Percentiles rank a stretch among this genome's conserved stretches.
phyloP scores from a whole-genome alignment of 2,329 filamentous ascomycete genomes.

The Calonectria montana region DNA sequence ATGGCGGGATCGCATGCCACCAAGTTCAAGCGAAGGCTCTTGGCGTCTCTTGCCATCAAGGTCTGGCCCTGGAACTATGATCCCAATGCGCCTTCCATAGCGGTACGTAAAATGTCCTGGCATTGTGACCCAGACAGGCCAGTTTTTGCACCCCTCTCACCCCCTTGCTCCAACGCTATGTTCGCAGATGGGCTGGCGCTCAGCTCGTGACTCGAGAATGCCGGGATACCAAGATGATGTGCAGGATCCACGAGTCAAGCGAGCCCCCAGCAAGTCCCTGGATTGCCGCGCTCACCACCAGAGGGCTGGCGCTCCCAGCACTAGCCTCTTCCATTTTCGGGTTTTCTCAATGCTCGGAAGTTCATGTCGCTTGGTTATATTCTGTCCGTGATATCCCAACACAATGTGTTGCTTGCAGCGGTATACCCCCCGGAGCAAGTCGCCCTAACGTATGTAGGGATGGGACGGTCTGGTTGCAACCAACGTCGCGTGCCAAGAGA shows the following conservation, averaged over 20 bases:
- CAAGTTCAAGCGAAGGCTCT: constrained; percentile 28
- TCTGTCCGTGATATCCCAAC: background rate
- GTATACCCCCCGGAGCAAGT: background rate
- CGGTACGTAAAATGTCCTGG: constrained; percentile 31
- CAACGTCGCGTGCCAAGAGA: constrained; percentile 20
- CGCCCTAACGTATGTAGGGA: background rate
- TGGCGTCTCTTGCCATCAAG: constrained; percentile 32
- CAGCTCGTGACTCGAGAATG: constrained; percentile 42
- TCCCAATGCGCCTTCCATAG: constrained; percentile 23
- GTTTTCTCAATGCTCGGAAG: constrained; percentile 3
- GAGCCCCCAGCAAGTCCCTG: constrained; percentile 34
- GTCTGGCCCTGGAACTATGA: constrained; percentile 27
- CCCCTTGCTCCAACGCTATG: constrained; percentile 28
- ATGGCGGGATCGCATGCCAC: constrained; percentile 27
- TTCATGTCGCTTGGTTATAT: background rate
- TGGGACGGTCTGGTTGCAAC: background rate
- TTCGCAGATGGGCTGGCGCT: constrained; percentile 27
- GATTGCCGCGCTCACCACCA: constrained; percentile 22
- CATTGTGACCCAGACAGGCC: constrained; percentile 22
- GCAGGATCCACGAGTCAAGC: constrained; percentile 52
- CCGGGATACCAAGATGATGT: constrained; percentile 45
- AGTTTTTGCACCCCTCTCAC: constrained; percentile 1
- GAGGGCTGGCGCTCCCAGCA: constrained; percentile 21
- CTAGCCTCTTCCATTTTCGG: background rate
- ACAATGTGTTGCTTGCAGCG: background rate